Evolutionary conservation across 2,329 filamentous ascomycete genomes (phyloP), one percentile per base, ranked within the genome.

Genomic region (Thyridium curvatum): DNA sequence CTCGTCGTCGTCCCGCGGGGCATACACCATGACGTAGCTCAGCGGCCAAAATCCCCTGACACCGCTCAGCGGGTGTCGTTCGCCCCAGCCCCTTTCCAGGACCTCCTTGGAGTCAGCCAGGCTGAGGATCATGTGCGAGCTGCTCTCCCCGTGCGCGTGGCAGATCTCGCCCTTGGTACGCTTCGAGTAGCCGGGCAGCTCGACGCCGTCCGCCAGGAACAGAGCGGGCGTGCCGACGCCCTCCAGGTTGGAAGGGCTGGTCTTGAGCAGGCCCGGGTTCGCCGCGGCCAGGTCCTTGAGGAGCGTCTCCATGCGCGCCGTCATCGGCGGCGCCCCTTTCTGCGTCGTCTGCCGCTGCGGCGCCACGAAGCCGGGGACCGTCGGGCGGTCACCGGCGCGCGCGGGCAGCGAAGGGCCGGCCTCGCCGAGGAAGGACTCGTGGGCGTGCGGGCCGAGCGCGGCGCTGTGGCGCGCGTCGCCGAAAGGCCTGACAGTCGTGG

Each of bases 21-120:
- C 63, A 18, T 68, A 69, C 1, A 68, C 32, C 33, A 69, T 35
- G 21, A 68, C 50, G 38, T 64, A 68, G 0, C 53, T 53, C 49
- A 54, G 56, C 1, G 64, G 61, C 32, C 62, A 4, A 2, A 44
- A 31, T 2, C 39, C 43, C 2, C 40, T 37, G 3, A 49, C 51
- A 2, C 61, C 60, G 12, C 54, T 52, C 30, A 68, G 48, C 35
- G 43, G 45, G 35, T 68, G 65, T 4, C 65, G 48, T 51, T 65
- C 58, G 14, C 54, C 64, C 65, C 65, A 69, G 1, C 63, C 62
- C 32, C 46, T 51, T 4, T 40, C 48, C 34, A 66, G 55, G 3
- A 54, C 54, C 32, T 49, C 46, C 34, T 54, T 53, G 3, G 62
- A 64, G 38, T 69, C 65, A 2, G 46, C 50, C 5, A 64, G 53